A percentile compares a stretch with the other conserved stretches of the same genome.
These are phyloP conservation scores for Fraxinus paxiana DNA, from an alignment of 305 asterid species.

Conservation along the genomic window DNA sequence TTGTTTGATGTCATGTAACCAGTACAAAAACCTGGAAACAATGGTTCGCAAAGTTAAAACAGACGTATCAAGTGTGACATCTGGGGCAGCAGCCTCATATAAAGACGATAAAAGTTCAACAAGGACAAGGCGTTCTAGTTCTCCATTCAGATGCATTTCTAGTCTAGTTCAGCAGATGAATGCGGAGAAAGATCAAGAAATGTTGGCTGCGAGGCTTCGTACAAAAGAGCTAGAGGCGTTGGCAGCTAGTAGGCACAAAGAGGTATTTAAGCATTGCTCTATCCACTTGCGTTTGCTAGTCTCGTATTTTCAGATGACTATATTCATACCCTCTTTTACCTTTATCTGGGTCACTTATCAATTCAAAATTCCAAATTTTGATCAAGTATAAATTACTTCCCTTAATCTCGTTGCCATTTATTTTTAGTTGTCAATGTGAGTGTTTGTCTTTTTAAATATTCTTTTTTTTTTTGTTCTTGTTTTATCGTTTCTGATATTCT, in stretches of 20 bases:
- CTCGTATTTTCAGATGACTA: not conserved
- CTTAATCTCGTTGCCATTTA: not conserved
- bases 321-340: not conserved
- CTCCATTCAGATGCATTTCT: slow-evolving; percentile 88
- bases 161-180: slow-evolving; percentile 83
- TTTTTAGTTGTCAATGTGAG: not conserved
- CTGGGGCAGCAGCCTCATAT: slow-evolving; percentile 41
- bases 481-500: not conserved
- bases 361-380: not conserved
- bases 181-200: slow-evolving; percentile 78
- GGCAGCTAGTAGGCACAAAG: slow-evolving; percentile 62
- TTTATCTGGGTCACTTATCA: not conserved
- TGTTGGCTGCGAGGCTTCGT: slow-evolving; percentile 53
- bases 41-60: slow-evolving; percentile 61
- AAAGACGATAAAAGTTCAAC: slow-evolving; percentile 53
- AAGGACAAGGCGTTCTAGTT: slow-evolving; percentile 75
- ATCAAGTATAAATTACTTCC: not conserved
- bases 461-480: not conserved
- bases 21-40: slow-evolving; percentile 82
- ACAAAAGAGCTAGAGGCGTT: slow-evolving; percentile 72
- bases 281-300: slow-evolving; percentile 8
- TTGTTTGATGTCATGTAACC: slow-evolving; percentile 33
- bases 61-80: slow-evolving; percentile 39
- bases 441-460: not conserved
- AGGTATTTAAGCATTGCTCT: slow-evolving; percentile 42